Conservation (phyloP, 2,329 filamentous ascomycete genomes). For the Neofusicoccum umdonicola region DNA sequence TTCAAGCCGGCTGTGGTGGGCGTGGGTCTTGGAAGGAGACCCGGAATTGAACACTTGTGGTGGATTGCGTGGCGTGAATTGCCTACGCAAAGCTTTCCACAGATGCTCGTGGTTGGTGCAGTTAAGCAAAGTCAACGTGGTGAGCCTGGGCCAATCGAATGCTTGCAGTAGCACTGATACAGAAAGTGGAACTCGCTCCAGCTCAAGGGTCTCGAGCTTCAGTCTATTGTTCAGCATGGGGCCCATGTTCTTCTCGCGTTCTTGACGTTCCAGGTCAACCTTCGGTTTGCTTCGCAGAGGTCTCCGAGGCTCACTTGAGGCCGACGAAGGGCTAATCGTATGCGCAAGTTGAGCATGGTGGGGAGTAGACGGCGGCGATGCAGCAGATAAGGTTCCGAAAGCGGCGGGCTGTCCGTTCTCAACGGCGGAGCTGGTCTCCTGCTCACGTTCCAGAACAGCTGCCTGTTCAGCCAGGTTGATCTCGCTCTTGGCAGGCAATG, state of each 20-base stretch:
- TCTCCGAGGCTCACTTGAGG: constrained; percentile 5
- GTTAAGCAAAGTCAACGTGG: constrained; percentile 69
- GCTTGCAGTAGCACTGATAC: constrained; percentile 67
- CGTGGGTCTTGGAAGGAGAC: constrained; percentile 27
- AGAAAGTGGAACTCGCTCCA: constrained; percentile 73
- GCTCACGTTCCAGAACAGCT: constrained; percentile 5
- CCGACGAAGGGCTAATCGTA: not conserved
- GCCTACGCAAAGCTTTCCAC: constrained; percentile 69
- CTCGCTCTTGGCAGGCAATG: constrained; percentile 14
- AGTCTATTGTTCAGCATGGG: constrained; percentile 57
- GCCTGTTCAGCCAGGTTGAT: constrained; percentile 10
- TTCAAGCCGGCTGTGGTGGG: constrained; percentile 32
- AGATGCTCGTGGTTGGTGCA: constrained; percentile 71
- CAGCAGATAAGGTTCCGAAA: not conserved
- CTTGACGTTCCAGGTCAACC: constrained; percentile 7
- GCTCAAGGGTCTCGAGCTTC: constrained; percentile 67
- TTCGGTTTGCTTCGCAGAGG: constrained; percentile 1
- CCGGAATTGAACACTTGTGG: constrained; percentile 31
- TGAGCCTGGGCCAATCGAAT: constrained; percentile 72
- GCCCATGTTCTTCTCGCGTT: constrained; percentile 22
- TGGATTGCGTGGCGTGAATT: constrained; percentile 38
- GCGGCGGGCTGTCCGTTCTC: not conserved
- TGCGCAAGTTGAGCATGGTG: not conserved
- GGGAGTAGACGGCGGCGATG: not conserved
- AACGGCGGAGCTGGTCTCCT: not conserved